Evolutionary conservation across 371 early-diverging fungal species (phyloP).

Genomic region (Actinomortierella ambigua): DNA sequence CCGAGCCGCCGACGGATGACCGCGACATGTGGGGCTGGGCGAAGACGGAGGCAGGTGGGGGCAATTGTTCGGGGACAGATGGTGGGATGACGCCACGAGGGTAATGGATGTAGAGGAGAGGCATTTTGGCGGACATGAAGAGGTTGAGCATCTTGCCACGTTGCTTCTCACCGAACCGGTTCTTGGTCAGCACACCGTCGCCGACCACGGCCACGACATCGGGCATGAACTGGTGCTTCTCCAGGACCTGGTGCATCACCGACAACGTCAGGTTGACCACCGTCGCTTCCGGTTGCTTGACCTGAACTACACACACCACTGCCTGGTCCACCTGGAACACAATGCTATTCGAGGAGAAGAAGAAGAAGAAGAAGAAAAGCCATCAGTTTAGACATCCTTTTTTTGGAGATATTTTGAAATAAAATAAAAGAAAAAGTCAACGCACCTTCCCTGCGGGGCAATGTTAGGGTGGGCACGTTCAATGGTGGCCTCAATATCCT

Average conservation of each 20-base stretch:
- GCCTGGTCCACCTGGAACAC: constrained; percentile 60
- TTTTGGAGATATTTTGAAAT: background rate
- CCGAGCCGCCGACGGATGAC: constrained; percentile 2
- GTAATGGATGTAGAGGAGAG: constrained; percentile 41
- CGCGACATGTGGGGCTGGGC: too few species aligned
- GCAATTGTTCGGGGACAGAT: constrained; percentile 42
- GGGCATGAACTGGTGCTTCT: constrained; percentile 74
- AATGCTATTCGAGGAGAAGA: constrained; percentile 32
- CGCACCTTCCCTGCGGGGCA: constrained; percentile 63
- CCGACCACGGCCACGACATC: constrained; percentile 75
- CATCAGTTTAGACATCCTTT: background rate
- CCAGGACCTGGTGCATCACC: constrained; percentile 71
- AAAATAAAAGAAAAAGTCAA: background rate
- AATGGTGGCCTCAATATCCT: constrained; percentile 76
- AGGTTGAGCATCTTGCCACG: constrained; percentile 54
- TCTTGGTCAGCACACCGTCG: constrained; percentile 63
- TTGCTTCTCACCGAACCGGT: constrained; percentile 64
- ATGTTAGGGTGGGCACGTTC: constrained; percentile 60
- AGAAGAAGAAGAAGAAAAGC: background rate
- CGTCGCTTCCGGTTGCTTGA: constrained; percentile 52
- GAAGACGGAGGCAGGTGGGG: constrained; percentile 22
- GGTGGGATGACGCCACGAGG: constrained; percentile 38
- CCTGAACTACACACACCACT: constrained; percentile 57
- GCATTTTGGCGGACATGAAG: constrained; percentile 47
- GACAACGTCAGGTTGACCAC: constrained; percentile 59